Percentiles rank a stretch among this genome's conserved stretches.
These are phyloP conservation scores for Croton laevigatus DNA, from an alignment of 441 rosid genomes.

Conservation along the genomic window DNA sequence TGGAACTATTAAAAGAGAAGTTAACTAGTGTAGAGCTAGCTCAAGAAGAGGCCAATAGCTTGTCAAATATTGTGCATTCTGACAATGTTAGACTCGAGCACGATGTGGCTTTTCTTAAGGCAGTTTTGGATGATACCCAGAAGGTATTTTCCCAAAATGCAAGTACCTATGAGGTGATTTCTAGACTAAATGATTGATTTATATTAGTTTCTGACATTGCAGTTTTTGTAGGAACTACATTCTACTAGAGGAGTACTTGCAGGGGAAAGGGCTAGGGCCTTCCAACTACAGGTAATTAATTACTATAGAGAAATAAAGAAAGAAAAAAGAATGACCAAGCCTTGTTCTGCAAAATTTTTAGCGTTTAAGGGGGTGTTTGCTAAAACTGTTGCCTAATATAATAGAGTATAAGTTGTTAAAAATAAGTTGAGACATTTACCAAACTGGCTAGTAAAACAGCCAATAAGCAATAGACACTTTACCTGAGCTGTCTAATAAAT, in stretches of 20 bases:
- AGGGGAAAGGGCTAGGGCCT: conserved; percentile 91
- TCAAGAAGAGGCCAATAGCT: conserved; percentile 86
- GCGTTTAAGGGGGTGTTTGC: too few species aligned
- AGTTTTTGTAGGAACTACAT: conserved; percentile 63
- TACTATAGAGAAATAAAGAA: background rate
- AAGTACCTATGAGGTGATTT: background rate
- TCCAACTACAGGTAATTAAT: conserved; percentile 71
- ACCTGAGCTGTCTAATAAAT: too few species aligned
- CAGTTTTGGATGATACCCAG: conserved; percentile 90
- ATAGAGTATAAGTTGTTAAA: too few species aligned
- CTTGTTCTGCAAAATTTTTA: too few species aligned
- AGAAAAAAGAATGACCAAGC: too few species aligned
- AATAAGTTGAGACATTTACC: too few species aligned
- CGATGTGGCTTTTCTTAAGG: conserved; percentile 94
- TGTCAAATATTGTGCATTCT: conserved; percentile 85
- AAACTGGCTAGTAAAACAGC: too few species aligned
- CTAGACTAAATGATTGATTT: background rate
- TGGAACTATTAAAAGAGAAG: conserved; percentile 87
- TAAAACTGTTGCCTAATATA: too few species aligned
- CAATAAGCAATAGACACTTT: too few species aligned
- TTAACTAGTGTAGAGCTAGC: conserved; percentile 68
- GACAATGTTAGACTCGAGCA: conserved; percentile 98
- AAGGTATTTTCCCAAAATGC: conserved; percentile 47
- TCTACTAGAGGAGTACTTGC: conserved; percentile 84
- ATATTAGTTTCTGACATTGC: conserved; percentile 1